Conservation (phyloP, 257 asterid genomes). For the Gentiana dahurica region DNA sequence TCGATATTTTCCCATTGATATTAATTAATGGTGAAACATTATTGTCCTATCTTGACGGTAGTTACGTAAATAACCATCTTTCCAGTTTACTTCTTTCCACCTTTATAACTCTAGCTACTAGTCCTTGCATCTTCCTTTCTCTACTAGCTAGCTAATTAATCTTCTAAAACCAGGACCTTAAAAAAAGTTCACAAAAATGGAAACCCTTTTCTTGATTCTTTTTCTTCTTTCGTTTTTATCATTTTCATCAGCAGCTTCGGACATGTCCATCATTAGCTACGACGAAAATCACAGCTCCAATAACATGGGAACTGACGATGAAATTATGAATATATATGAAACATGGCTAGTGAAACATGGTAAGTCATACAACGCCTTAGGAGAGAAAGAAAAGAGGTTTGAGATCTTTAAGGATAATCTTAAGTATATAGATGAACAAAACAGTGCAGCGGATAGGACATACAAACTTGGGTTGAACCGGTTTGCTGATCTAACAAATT, state of each 20-base stretch:
- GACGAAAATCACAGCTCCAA: conserved; percentile 13
- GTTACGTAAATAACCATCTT: no score
- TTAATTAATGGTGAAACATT: no score
- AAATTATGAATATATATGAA: conserved; percentile 45
- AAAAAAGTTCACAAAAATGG: conserved; percentile 3
- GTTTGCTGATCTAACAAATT: conserved; percentile 60
- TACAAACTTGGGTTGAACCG: conserved; percentile 54
- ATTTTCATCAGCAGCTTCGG: conserved; percentile 17
- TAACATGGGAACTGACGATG: conserved; percentile 29
- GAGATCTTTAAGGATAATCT: conserved; percentile 66
- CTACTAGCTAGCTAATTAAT: no score
- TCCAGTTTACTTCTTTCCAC: no score
- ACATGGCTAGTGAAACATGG: conserved; percentile 56
- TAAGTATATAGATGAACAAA: conserved; percentile 55
- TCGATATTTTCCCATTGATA: no score
- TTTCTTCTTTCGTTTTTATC: conserved; percentile 6
- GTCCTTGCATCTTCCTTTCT: no score
- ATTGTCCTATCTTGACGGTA: no score
- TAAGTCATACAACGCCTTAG: conserved; percentile 46
- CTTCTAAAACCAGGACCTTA: not conserved
- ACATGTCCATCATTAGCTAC: conserved; percentile 48
- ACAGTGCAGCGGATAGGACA: conserved; percentile 32
- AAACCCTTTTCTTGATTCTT: not conserved
- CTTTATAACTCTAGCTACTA: no score
- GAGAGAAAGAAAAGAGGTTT: conserved; percentile 52